Evolutionary conservation across 2,329 filamentous ascomycete genomes (phyloP), one percentile per base, ranked within the genome.

Genomic region (Coniochaeta prunicola): DNA sequence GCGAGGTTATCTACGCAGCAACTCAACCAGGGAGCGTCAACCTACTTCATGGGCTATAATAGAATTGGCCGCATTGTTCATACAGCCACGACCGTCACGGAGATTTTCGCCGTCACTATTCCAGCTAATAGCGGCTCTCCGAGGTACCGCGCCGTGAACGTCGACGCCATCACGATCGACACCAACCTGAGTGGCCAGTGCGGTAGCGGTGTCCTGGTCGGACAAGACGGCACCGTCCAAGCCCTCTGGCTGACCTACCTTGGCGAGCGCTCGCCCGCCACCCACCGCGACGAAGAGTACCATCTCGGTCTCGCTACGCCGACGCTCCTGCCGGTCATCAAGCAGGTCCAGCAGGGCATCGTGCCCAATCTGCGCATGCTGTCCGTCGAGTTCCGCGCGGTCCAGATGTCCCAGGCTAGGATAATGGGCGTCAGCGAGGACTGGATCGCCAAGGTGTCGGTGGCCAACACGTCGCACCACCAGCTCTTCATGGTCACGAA

Each of bases 31-130:
- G 94, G 94, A 36, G 91, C 92, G 55, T 89, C 93, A 59, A 97
- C 92, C 0, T 92, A 96, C 65, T 99, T 99, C 74, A 89, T 99
- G 63, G 96, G 94, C n/a, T 96, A 96, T 77, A 99, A 99, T 70
- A 88, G 96, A 64, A 97, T 97, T 64, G 88, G 93, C 61, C 86
- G 93, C 36, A 91, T 97, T 42, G 93, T 97, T 4, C 91, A 97
- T 65, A 90, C 92, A 5, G 92, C 96, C 66, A 97, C 94, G 0
- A 91, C 89, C 0, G 92, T 99, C 15, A 99, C 96, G 0, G 94
- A 99, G 71, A 96, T 99, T 68, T 97, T 93, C 12, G 94, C 94
- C 2, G 94, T 97, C 3, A 91, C 92, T 0, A 97, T 99, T 62
- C 96, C 94, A 0, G 92, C 94, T 28, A 97, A 96, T 73, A 88